Evolutionary conservation across 176 grass and related monocot genomes (phyloP), one percentile per base, ranked within the genome.

Genomic region (Olyra latifolia): DNA sequence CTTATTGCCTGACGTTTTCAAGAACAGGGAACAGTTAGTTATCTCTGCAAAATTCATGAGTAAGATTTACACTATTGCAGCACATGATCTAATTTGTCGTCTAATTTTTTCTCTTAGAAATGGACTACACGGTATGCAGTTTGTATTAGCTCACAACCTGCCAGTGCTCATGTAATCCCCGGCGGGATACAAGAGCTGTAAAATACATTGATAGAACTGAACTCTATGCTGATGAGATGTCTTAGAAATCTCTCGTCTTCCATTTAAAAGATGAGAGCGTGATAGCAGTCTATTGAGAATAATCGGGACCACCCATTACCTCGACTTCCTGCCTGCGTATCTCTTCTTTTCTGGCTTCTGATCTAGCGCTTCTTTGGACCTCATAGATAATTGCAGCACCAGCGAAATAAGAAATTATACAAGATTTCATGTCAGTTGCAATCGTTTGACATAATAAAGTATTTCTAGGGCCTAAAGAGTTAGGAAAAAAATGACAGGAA

Each of bases 301-400:
- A 64, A 60, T 22, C 29, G 42, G 27, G 74, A 62, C 29, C 61
- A 84, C 49, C 63, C 44, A 39, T 87, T 85, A 95, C 95, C 90
- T 95, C 84, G 25, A 95, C 38, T 83, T 94, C 92, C 77, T 89
- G 81, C 71, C 47, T 89, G 29, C 90, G 86, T 41, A 74, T 13
- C 49, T 89, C 95, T 84, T 98, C 92, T 75, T 98, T 98, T 87
- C 86, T 91, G 85, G 95, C 95, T 84, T 98, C 95, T 86, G 90
- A 91, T 39, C 86, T 94, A 64, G 92, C 90, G 93, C 84, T 95
- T 86, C 90, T 93, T 74, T 95, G 95, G 63, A 98, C 95, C 83
- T 98, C 95, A 72, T 86, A 98, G 72, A 95, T 95, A 71, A 98
- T 84, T 75, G 90, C 76, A 75, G 74, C 81, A 81, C 95, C 85